Percentiles rank a stretch among this genome's conserved stretches.
Evolutionary conservation across 1,284 basidiomycete species (phyloP).

Genomic region (Thecaphora thlaspeos): DNA sequence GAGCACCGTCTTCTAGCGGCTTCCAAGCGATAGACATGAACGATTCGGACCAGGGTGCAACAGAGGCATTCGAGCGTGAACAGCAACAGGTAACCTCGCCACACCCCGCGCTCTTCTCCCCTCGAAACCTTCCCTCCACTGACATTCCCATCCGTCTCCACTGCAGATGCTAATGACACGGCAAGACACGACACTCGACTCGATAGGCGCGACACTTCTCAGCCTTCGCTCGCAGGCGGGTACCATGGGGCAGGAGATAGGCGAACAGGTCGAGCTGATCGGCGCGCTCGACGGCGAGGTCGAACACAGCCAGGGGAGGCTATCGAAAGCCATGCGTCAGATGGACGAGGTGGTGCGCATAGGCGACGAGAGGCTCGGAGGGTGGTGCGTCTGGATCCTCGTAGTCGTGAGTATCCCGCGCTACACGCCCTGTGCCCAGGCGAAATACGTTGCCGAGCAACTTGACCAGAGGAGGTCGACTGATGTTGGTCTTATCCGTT

Average conservation of each 20-base stretch:
- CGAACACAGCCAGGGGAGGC: constrained; percentile 41
- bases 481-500: no score
- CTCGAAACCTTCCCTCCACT: background rate
- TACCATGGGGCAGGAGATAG: constrained; percentile 51
- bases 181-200: constrained; percentile 52
- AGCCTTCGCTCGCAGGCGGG: constrained; percentile 49
- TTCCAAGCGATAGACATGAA: constrained; percentile 31
- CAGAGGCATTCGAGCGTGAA: constrained; percentile 49
- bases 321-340: constrained; percentile 43
- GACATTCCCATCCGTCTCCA: background rate
- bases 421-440: no score
- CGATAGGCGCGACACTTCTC: constrained; percentile 45
- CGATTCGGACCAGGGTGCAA: constrained; percentile 37
- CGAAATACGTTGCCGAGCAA: background rate
- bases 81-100: constrained; percentile 45
- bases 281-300: constrained; percentile 52
- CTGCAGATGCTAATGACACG: constrained; percentile 41
- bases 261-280: constrained; percentile 53
- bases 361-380: constrained; percentile 49
- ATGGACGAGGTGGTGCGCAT: constrained; percentile 52
- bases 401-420: constrained; percentile 46
- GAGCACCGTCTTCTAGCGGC: constrained; percentile 3
- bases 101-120: background rate
- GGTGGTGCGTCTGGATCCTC: constrained; percentile 57
- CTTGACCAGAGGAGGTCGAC: no score